Evolutionary conservation across 768 basidiomycete species (phyloP), one percentile per base, ranked within the genome.

Genomic region (Pholiota microspora): DNA sequence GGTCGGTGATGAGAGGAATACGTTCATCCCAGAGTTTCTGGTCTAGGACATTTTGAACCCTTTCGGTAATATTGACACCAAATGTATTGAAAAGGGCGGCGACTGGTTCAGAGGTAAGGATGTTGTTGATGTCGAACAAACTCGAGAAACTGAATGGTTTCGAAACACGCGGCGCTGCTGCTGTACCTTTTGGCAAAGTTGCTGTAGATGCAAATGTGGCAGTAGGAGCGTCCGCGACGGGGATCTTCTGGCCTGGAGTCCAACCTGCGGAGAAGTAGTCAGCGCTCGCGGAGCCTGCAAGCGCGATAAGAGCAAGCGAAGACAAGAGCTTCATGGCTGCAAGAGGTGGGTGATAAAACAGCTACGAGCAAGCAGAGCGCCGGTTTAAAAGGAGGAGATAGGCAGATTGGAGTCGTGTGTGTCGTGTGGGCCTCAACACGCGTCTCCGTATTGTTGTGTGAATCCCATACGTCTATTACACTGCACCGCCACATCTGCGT

Each of bases 221-320:
- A 5, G 65, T 56, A n/a, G 64, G 59, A 4, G 59, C 65, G 5
- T 62, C 57, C 5, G 64, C 59, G 4, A n/a, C n/a, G n/a, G 72
- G 65, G 2, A 74, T 74, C 0, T 82, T 73, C 64, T 92, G 85
- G 25, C 89, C 90, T 2, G 91, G 91, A 25, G 73, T 64, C 91
- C 91, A 93, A n/a, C 91, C 92, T 28, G 74, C 73, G 3, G 89
- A 91, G 69, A 92, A 86, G 69, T 91, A 92, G 59, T 89, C 84
- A 10, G 88, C 89, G 48, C 71, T 70, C 40, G 69, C 74, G 21
- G 74, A 69, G 49, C 71, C 67, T 49, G 69, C 68, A 56, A 75
- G 64, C 49, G 71, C 67, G 45, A 75, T 67, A 51, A 69, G 59
- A 50, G 67, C 62, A 62, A 80, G 58, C 25, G 69, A 49, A 45